phyloP scores from a whole-genome alignment of 768 basidiomycete genomes.

The Rhodotorula diobovata region DNA sequence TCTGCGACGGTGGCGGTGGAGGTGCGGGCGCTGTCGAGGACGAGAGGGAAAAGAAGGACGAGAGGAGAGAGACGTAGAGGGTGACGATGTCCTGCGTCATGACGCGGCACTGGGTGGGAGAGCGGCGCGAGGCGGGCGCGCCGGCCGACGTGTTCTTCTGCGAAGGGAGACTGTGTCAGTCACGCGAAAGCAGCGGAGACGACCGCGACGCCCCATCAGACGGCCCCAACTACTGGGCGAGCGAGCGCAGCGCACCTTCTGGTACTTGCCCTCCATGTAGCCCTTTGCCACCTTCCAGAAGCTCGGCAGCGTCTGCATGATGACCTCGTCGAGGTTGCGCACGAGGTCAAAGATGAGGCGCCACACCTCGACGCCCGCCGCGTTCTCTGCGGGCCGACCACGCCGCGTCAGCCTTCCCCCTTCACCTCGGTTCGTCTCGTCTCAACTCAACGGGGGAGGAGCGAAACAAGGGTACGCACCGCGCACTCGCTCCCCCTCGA shows the following conservation, averaged over 20 bases:
- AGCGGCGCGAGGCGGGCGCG: conserved; percentile 59
- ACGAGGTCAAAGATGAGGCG: conserved; percentile 69
- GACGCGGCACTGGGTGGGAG: conserved; percentile 71
- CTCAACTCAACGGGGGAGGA: background rate
- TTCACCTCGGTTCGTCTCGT: no score
- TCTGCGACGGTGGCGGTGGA: background rate
- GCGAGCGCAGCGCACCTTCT: conserved; percentile 57
- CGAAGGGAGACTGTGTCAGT: background rate
- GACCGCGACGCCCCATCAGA: background rate
- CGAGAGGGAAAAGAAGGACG: conserved; percentile 78
- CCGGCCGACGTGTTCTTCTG: conserved; percentile 38
- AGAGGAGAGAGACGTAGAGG: conserved; percentile 75
- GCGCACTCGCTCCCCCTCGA: conserved; percentile 25
- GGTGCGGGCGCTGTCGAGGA: conserved; percentile 61
- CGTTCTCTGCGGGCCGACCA: conserved; percentile 54
- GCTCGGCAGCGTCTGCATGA: conserved; percentile 76
- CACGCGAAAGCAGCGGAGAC: background rate
- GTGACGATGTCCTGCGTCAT: conserved; percentile 86
- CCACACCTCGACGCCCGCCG: conserved; percentile 74
- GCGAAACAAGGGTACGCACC: conserved; percentile 12
- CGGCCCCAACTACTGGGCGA: background rate
- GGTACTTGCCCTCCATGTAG: conserved; percentile 89
- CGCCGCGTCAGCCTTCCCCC: no score
- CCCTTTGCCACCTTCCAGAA: conserved; percentile 90
- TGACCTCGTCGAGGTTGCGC: conserved; percentile 77